Evolutionary conservation across 1,284 basidiomycete genomes (phyloP).

Genomic region (Ganoderma sp.): DNA sequence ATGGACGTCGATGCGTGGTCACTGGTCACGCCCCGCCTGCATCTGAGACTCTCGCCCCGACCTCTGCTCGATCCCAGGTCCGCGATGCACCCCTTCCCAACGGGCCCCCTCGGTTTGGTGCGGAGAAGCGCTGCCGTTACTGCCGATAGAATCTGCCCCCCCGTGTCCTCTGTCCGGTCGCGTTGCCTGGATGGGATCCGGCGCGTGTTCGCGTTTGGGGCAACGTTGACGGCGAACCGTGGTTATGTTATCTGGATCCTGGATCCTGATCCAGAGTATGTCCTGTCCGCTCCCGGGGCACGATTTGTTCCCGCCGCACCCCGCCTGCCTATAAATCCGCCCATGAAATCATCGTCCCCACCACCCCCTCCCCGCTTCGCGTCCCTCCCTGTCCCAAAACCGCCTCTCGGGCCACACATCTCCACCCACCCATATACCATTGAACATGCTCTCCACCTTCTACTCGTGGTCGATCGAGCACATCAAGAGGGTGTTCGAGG

Average conservation of each 20-base stretch:
- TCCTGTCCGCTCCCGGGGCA: slow-evolving; percentile 12
- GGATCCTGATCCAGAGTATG: slow-evolving; percentile 16
- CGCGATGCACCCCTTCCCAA: background rate
- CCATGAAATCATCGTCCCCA: slow-evolving; percentile 6
- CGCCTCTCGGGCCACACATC: background rate
- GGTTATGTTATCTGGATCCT: slow-evolving; percentile 24
- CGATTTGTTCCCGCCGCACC: slow-evolving; percentile 8
- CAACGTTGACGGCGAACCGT: slow-evolving; percentile 18
- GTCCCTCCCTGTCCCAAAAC: background rate
- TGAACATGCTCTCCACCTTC: slow-evolving; percentile 48
- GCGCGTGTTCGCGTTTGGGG: slow-evolving; percentile 14
- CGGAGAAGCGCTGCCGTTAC: slow-evolving; percentile 9
- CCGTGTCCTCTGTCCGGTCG: slow-evolving; percentile 12
- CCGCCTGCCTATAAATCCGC: slow-evolving; percentile 25
- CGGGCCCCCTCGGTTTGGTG: background rate
- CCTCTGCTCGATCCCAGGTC: background rate
- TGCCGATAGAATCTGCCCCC: slow-evolving; percentile 8
- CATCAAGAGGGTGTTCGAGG: slow-evolving; percentile 59
- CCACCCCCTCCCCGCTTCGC: slow-evolving; percentile 7
- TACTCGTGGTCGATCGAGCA: slow-evolving; percentile 59
- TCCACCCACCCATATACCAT: slow-evolving; percentile 9
- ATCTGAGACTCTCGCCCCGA: background rate
- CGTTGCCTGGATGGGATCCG: slow-evolving; percentile 13
- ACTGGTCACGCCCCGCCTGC: no score
- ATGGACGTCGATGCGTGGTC: background rate